A percentile compares a stretch with the other conserved stretches of the same genome.
These are phyloP conservation scores for Hippophae tibetana DNA, from an alignment of 306 rosid genomes.

Conservation along the genomic window DNA sequence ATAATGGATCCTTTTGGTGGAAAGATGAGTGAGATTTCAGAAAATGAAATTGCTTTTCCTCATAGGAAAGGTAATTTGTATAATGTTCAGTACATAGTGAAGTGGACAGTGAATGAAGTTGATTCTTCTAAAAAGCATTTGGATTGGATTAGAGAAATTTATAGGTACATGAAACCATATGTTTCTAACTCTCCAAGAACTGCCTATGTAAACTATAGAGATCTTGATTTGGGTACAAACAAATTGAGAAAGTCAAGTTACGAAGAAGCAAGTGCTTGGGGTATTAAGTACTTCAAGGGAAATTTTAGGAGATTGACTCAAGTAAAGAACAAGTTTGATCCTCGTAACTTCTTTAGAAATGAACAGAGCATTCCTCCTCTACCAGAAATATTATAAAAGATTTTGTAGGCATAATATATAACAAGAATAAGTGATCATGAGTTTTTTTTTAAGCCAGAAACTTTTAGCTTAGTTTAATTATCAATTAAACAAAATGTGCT, in stretches of 20 bases:
- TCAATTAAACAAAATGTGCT: no score
- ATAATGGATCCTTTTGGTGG: constrained; percentile 63
- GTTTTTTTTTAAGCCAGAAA: no score
- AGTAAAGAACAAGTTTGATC: constrained; percentile 52
- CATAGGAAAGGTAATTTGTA: constrained; percentile 61
- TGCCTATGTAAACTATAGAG: constrained; percentile 64
- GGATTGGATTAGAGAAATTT: constrained; percentile 33
- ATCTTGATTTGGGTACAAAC: constrained; percentile 61
- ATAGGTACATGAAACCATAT: constrained; percentile 54
- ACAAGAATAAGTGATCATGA: no score
- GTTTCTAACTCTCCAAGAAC: constrained; percentile 59
- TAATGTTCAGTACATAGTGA: constrained; percentile 58
- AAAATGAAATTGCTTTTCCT: constrained; percentile 55
- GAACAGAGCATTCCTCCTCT: constrained; percentile 67
- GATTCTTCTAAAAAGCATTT: constrained; percentile 26
- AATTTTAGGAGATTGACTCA: constrained; percentile 55
- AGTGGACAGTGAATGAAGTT: constrained; percentile 45
- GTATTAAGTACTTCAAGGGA: constrained; percentile 49
- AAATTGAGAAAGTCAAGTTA: constrained; percentile 36
- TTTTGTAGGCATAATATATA: no score
- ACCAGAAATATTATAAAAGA: constrained; percentile 2
- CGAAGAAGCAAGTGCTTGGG: constrained; percentile 53
- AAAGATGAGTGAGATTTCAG: constrained; percentile 53
- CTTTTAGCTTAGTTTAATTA: no score
- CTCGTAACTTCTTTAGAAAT: constrained; percentile 47